Conservation (phyloP, 2,329 filamentous ascomycete species). For the Rutstroemia sp. region DNA sequence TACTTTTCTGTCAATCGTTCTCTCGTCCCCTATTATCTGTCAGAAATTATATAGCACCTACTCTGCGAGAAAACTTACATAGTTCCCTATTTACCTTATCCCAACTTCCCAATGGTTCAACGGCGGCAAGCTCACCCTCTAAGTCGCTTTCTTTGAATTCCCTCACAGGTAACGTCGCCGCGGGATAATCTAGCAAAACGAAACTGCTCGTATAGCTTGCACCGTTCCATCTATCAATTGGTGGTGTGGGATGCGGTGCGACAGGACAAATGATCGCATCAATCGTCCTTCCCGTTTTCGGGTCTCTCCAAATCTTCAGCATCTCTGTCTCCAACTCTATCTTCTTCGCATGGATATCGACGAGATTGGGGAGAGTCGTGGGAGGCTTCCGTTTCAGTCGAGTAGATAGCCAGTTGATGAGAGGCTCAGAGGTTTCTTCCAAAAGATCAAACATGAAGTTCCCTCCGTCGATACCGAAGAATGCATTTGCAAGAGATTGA, state of each 20-base stretch:
- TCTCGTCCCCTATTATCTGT: slow-evolving; percentile 18
- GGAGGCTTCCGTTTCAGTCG: slow-evolving; percentile 42
- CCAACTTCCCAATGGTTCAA: slow-evolving; percentile 43
- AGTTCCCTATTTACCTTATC: slow-evolving; percentile 52
- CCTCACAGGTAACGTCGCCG: slow-evolving; percentile 49
- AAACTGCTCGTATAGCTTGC: slow-evolving; percentile 55
- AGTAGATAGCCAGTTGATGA: slow-evolving; percentile 51
- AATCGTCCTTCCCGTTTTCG: slow-evolving; percentile 35
- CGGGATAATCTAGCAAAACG: slow-evolving; percentile 55
- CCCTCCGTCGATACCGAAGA: slow-evolving; percentile 52
- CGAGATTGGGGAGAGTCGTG: slow-evolving; percentile 40
- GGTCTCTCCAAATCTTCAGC: slow-evolving; percentile 47
- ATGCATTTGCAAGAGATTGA: slow-evolving; percentile 47
- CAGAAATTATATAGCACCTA: neutral
- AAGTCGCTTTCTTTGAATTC: slow-evolving; percentile 42
- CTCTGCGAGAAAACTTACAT: slow-evolving; percentile 36
- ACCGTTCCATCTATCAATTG: slow-evolving; percentile 54
- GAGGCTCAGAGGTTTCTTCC: slow-evolving; percentile 45
- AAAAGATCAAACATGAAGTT: slow-evolving; percentile 49
- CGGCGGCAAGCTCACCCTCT: slow-evolving; percentile 38
- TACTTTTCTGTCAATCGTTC: slow-evolving; percentile 22
- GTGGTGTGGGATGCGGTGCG: slow-evolving; percentile 55
- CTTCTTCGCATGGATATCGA: slow-evolving; percentile 45
- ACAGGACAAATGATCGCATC: slow-evolving; percentile 58
- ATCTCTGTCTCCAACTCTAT: slow-evolving; percentile 47